Evolutionary conservation across 139 green algal genomes (phyloP), one percentile per base, ranked within the genome.

Genomic region (Ettlia oleoabundans): DNA sequence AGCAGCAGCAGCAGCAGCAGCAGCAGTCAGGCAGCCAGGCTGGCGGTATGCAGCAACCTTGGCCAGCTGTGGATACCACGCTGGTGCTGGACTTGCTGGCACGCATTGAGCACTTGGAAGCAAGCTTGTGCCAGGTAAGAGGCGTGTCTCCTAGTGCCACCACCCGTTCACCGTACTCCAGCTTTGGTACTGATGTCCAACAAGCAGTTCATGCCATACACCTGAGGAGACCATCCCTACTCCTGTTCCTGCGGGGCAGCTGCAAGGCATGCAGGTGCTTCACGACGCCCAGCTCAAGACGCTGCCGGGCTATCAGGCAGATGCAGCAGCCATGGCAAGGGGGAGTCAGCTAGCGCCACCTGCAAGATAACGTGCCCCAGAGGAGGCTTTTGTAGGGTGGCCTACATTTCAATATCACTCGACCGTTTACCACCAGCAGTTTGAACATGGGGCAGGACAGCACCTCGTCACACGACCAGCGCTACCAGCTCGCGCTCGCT

Each of bases 191-290:
- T n/a, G n/a, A n/a, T n/a, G n/a, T n/a, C n/a, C n/a, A n/a, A n/a
- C n/a, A n/a, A n/a, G n/a, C n/a, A n/a, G n/a, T n/a, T n/a, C n/a
- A n/a, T n/a, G n/a, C n/a, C n/a, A n/a, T n/a, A n/a, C n/a, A n/a
- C n/a, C n/a, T n/a, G n/a, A n/a, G n/a, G n/a, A n/a, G n/a, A n/a
- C n/a, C n/a, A n/a, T n/a, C n/a, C n/a, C n/a, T n/a, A n/a, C n/a
- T n/a, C n/a, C n/a, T n/a, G n/a, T n/a, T n/a, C n/a, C n/a, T n/a
- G n/a, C n/a, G n/a, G n/a, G n/a, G 74, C 66, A 87, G 74, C 38
- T 83, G 37, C 74, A 87, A 32, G 74, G 76, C 64, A 82, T 87
- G 47, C 51, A 79, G 33, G 40, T 87, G 13, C 32, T 76, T 63
- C 82, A 87, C 55, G 82, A 87, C 30, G n/a, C 43, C 19, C 82